Conservation (phyloP, 805 yeast species). For the Candida boidinii region DNA sequence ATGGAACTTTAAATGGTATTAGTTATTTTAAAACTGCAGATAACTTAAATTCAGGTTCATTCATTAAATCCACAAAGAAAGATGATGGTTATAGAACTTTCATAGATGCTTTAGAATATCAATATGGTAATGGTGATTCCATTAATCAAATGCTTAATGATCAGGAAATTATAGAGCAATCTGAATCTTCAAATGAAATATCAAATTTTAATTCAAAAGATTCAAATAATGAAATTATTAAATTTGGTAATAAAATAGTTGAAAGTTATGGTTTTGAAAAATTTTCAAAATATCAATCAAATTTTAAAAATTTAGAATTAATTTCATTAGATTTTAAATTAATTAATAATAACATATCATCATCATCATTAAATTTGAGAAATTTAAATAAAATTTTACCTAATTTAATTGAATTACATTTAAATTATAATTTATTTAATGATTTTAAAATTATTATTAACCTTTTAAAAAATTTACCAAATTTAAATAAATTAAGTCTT, state of each 20-base stretch:
- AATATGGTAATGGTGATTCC: slow-evolving; percentile 34
- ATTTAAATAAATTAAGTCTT: slow-evolving; percentile 34
- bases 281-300: slow-evolving; percentile 36
- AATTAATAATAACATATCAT: slow-evolving; percentile 19
- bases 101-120: slow-evolving; percentile 38
- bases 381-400: slow-evolving; percentile 7
- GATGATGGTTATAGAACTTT: slow-evolving; percentile 22
- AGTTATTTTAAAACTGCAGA: slow-evolving; percentile 39
- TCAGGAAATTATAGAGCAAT: too few species aligned
- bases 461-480: slow-evolving; percentile 28
- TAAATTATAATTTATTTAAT: slow-evolving; percentile 50
- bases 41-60: slow-evolving; percentile 49
- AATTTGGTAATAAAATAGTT: slow-evolving; percentile 48
- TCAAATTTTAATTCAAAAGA: too few species aligned
- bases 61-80: slow-evolving; percentile 38
- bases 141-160: slow-evolving; percentile 7
- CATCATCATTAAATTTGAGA: slow-evolving; percentile 2
- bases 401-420: slow-evolving; percentile 35
- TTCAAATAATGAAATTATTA: too few species aligned
- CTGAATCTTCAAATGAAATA: too few species aligned
- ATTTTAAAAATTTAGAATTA: slow-evolving; percentile 34
- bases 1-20: slow-evolving; percentile 48
- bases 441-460: slow-evolving; percentile 29
- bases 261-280: slow-evolving; percentile 62
- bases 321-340: slow-evolving; percentile 41